Evolutionary conservation across 1,139 yeast genomes (phyloP).

Genomic region (Nakaseomyces bracarensis): DNA sequence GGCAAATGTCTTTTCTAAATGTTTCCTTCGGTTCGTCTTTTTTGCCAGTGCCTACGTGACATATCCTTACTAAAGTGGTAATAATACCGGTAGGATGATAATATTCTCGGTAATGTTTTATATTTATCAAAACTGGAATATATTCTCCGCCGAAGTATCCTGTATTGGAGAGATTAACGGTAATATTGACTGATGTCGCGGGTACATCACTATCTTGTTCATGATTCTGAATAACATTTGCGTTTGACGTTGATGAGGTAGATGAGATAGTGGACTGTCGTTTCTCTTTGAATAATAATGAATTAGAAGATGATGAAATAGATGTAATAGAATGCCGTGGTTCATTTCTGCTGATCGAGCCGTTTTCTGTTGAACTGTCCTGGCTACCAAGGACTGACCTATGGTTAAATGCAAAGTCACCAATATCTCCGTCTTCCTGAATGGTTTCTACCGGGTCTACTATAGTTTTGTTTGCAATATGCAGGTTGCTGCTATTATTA

Average conservation of each 20-base stretch:
- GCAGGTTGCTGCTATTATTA: not conserved
- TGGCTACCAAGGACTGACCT: conserved; percentile 29
- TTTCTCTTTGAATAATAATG: not conserved
- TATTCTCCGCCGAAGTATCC: conserved; percentile 76
- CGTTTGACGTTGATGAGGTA: conserved; percentile 9
- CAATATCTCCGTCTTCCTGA: conserved; percentile 29
- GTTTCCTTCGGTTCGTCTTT: conserved; percentile 56
- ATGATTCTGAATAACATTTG: conserved; percentile 10
- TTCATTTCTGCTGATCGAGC: conserved; percentile 56
- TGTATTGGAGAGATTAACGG: conserved; percentile 52
- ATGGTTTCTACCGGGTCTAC: conserved; percentile 30
- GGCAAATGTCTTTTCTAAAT: conserved; percentile 77
- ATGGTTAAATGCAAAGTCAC: not conserved
- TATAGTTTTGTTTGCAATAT: conserved; percentile 11
- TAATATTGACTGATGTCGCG: conserved; percentile 38
- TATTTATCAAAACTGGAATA: conserved; percentile 58
- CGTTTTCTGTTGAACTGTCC: conserved; percentile 42
- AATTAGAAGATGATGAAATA: not conserved
- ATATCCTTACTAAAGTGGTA: conserved; percentile 70
- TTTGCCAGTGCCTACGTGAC: conserved; percentile 63
- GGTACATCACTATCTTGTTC: conserved; percentile 18
- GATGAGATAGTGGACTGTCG: conserved; percentile 13
- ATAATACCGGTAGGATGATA: conserved; percentile 72
- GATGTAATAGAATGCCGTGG: not conserved
- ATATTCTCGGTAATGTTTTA: conserved; percentile 62